Evolutionary conservation across 306 rosid genomes (phyloP), one percentile per base, ranked within the genome.

Genomic region (Sechiopsis laciniata): DNA sequence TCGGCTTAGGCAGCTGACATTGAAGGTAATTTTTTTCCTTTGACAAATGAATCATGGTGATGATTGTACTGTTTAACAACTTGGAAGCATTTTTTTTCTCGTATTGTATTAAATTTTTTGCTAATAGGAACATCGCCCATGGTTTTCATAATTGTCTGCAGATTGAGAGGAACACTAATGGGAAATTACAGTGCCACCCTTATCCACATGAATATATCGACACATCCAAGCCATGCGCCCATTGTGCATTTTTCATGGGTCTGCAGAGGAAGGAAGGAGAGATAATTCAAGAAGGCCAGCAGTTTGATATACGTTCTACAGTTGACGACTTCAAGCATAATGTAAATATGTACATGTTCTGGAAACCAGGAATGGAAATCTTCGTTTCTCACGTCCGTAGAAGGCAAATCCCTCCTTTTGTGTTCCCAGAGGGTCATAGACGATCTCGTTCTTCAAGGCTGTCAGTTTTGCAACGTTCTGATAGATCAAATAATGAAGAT

Each of bases 181-280:
- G 97, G 76, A 87, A 89, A 90, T 80, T 94, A 76, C 99, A 94
- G 83, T 94, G 99, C 81, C 99, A 94, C 86, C 97, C 99, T 29
- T 86, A 87, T 73, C 99, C 99, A 21, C 85, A 88, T 55, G 99
- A 94, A 81, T 91, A 87, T 74, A 76, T 79, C 17, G 96, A 91
- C 66, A 15, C 85, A 52, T 86, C 95, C 73, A 94, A 87, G 83
- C 88, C 86, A 11, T 87, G 97, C 73, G 83, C 97, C 6, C 96
- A 94, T 84, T 84, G 88, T 83, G 95, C 99, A 45, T 94, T 89
- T 85, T 94, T 94, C 81, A 86, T 94, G 99, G 99, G 99, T 60
- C 86, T 94, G 86, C 99, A 94, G 82, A 86, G 99, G 83, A 94
- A 86, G 79, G 95, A 91, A 85, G 99, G 99, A 69, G 85, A 87